Conservation (phyloP, 306 rosid genomes). For the Rosa rugosa region DNA sequence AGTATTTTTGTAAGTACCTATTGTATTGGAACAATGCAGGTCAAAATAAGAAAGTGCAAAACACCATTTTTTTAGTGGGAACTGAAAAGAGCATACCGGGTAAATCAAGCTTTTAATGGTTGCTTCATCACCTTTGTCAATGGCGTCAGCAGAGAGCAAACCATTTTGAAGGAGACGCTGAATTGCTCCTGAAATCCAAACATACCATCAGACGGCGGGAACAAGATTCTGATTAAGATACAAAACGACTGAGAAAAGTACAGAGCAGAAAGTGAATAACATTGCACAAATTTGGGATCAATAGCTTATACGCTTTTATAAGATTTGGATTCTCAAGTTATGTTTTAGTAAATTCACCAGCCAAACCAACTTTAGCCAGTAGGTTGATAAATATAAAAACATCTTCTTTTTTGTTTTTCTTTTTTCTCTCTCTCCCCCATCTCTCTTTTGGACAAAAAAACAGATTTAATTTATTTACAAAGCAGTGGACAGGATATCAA, state of each 20-base stretch:
- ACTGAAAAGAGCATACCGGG: conserved; percentile 58
- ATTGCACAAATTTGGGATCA: neutral
- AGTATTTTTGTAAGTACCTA: neutral
- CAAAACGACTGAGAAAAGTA: conserved; percentile 9
- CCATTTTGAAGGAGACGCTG: conserved; percentile 66
- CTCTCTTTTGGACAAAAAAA: too few relatives aligned
- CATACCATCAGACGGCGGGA: conserved; percentile 28
- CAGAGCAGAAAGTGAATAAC: neutral
- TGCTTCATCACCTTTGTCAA: conserved; percentile 78
- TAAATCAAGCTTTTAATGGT: conserved; percentile 69
- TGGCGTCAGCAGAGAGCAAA: conserved; percentile 72
- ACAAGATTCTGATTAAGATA: conserved; percentile 20
- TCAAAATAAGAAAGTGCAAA: conserved; percentile 1
- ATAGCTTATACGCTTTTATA: neutral
- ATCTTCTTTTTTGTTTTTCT: too few relatives aligned
- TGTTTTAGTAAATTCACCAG: neutral
- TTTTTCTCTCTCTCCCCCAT: too few relatives aligned
- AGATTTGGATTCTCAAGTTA: neutral
- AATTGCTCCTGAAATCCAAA: conserved; percentile 70
- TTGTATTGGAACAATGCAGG: neutral
- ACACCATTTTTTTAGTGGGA: conserved; percentile 14
- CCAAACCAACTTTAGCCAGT: neutral
- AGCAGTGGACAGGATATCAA: too few relatives aligned
- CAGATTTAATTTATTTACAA: too few relatives aligned
- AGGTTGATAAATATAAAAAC: too few relatives aligned